Base-by-base conservation (phyloP, 2,329 filamentous ascomycete species). In the Fusarium torulosum region DNA sequence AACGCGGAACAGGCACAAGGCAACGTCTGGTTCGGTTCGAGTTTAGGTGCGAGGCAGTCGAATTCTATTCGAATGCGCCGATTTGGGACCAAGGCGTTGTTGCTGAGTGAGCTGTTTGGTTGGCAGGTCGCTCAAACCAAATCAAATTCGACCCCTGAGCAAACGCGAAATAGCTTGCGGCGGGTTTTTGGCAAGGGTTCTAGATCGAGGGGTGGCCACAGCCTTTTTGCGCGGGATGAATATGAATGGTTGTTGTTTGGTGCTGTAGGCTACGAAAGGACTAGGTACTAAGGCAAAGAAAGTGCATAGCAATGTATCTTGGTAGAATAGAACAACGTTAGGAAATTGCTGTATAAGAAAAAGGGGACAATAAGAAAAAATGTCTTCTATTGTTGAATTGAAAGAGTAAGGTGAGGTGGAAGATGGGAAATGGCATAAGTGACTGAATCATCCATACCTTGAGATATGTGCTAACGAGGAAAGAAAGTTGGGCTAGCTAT, bases 191-290 rank as follows among this genome's bases (percentile, higher is more conserved):
- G 67, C 63, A 64, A 73, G 71, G 71, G 68, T 72, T 74, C 71
- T 72, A 72, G 69, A 71, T 73, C 71, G 71, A 69, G 67, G 71
- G 70, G 69, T 69, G 69, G 71, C 71, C 66, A 68, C 70, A 74
- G 71, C 71, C 71, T 73, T 73, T 73, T 72, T 73, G 37, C 53
- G 47, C 50, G 68, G 65, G 63, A 66, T 62, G 55, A 45, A 54
- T 49, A 64, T 63, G 46, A 49, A 52, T 43, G 31, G 52, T 46
- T 41, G 53, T 44, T 47, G 42, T 59, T 55, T 52, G 35, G 49
- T 17, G 51, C 46, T 46, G 38, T 29, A 44, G 35, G 43, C 38
- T 44, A 38, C 27, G 46, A 47, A 40, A 43, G 49, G 47, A 51
- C 46, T 56, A 56, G 27, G 27, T 29, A 10, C 27, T 13, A 29